These are phyloP conservation scores for Acer saccharum DNA, from an alignment of 345 rosid genomes.

Conservation along the genomic window DNA sequence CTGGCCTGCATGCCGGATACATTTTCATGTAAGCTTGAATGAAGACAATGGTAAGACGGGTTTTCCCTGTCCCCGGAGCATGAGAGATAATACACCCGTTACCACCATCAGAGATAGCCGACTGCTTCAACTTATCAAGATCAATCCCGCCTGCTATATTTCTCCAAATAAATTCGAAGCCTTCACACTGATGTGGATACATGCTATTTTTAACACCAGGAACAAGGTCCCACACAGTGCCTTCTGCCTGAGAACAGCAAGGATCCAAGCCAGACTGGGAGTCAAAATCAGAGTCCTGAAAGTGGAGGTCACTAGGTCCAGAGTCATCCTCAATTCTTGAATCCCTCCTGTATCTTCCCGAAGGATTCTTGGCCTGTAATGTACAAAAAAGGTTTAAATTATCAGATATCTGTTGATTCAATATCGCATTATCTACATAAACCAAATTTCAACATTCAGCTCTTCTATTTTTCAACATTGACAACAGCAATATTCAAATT, in stretches of 20 bases:
- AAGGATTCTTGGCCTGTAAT: constrained; percentile 23
- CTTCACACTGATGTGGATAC: constrained; percentile 76
- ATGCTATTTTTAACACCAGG: constrained; percentile 52
- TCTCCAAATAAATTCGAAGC: constrained; percentile 81
- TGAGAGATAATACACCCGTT: constrained; percentile 84
- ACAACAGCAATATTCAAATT: too few relatives aligned
- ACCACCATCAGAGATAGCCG: constrained; percentile 23
- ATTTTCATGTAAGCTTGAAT: constrained; percentile 51
- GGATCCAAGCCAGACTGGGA: constrained; percentile 15
- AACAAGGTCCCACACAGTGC: constrained; percentile 71
- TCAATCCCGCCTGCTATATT: constrained; percentile 62
- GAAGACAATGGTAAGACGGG: constrained; percentile 69
- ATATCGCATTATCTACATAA: background rate
- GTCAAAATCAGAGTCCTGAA: constrained; percentile 13
- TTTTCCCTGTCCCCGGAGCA: constrained; percentile 89
- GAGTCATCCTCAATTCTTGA: constrained; percentile 11
- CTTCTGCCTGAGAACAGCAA: constrained; percentile 17
- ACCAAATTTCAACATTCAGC: background rate
- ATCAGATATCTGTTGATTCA: constrained; percentile 6
- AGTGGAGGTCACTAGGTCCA: constrained; percentile 15
- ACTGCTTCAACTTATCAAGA: constrained; percentile 47
- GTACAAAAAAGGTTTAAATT: constrained; percentile 22
- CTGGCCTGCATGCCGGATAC: constrained; percentile 58
- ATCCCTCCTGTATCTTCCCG: constrained; percentile 26
- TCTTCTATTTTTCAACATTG: background rate